phyloP scores from a whole-genome alignment of 1,139 yeast genomes.

The Saccharomyces hybrid region DNA sequence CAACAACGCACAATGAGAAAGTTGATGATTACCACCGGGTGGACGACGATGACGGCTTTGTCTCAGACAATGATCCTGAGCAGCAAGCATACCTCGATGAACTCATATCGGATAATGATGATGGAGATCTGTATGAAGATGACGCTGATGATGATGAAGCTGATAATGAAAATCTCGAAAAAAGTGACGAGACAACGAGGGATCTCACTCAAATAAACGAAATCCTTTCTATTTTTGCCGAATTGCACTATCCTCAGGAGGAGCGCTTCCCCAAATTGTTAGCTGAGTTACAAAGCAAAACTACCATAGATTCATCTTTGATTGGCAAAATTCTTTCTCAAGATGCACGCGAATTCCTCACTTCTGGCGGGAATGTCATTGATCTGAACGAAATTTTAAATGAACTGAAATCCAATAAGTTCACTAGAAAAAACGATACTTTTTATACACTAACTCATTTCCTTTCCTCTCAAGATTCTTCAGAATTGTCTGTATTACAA shows the following conservation, averaged over 20 bases:
- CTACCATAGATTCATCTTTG: background rate
- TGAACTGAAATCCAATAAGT: constrained; percentile 2
- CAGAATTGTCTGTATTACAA: constrained; percentile 5
- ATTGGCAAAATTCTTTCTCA: background rate
- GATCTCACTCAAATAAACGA: background rate
- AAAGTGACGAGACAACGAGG: background rate
- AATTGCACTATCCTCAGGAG: constrained; percentile 4
- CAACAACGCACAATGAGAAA: constrained; percentile 1
- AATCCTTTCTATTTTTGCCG: background rate
- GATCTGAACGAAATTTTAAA: background rate
- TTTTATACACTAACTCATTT: constrained; percentile 2
- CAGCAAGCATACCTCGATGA: constrained; percentile 18
- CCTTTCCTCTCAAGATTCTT: background rate
- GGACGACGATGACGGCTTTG: background rate
- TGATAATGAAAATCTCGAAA: background rate
- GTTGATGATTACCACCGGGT: background rate
- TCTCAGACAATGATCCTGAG: constrained; percentile 10
- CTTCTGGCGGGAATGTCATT: background rate
- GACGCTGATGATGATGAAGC: constrained; percentile 6
- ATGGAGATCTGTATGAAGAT: constrained; percentile 4
- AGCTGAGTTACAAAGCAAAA: background rate
- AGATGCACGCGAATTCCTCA: background rate
- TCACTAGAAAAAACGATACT: constrained; percentile 1
- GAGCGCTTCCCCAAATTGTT: constrained; percentile 4
- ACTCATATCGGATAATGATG: constrained; percentile 8